Evolutionary conservation across 805 yeast species (phyloP).

Genomic region (Pichia nakasei): DNA sequence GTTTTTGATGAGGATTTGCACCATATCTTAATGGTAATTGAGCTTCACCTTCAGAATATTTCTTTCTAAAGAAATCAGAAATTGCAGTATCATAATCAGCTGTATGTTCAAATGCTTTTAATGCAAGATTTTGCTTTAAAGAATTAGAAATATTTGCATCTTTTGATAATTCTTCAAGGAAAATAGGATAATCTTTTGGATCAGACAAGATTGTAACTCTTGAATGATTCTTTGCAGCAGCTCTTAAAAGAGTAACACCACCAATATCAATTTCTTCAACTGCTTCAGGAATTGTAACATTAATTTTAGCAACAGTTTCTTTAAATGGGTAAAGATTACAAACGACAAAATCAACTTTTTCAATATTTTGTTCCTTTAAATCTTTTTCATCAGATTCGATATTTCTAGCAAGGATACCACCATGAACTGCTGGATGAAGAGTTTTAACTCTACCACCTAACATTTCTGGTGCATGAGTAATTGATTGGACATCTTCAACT

Average conservation of each 20-base stretch:
- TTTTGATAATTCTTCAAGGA: constrained; percentile 62
- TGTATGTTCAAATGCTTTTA: constrained; percentile 97
- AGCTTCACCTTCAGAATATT: constrained; percentile 80
- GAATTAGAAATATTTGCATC: constrained; percentile 62
- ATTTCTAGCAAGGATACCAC: constrained; percentile 92
- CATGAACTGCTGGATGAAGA: constrained; percentile 97
- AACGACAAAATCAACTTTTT: constrained; percentile 92
- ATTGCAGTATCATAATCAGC: constrained; percentile 96
- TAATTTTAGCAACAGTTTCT: constrained; percentile 91
- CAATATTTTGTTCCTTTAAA: constrained; percentile 80
- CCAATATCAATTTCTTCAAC: constrained; percentile 98
- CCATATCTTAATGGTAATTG: constrained; percentile 97
- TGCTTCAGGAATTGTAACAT: constrained; percentile 94
- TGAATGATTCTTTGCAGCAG: constrained; percentile 97
- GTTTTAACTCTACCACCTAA: constrained; percentile 98
- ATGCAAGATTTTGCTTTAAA: constrained; percentile 75
- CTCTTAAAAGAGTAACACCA: constrained; percentile 93
- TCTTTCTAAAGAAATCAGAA: constrained; percentile 95
- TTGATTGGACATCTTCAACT: constrained; percentile 88
- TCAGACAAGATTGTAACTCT: constrained; percentile 94
- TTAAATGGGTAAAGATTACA: constrained; percentile 98
- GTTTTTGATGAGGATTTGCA: constrained; percentile 98
- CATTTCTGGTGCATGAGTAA: constrained; percentile 99
- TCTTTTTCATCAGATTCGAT: constrained; percentile 86
- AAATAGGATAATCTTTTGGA: constrained; percentile 85